Base-by-base conservation (phyloP, 208 protist genomes). In the Crithidia sp. region DNA sequence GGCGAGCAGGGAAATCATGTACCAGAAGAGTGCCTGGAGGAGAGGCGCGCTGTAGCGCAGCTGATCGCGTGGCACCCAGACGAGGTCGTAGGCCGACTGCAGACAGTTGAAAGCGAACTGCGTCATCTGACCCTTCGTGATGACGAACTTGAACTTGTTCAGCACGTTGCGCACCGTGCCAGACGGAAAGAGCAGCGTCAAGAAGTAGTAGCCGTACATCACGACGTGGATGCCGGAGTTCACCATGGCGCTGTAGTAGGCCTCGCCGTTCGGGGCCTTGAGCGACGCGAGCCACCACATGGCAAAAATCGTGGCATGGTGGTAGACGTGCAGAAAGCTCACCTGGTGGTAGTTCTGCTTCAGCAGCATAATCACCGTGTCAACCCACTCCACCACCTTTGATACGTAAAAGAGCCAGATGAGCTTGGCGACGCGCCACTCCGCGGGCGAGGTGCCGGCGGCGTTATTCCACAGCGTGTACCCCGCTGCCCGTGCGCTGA, bases 131-230 rank as follows among this genome's bases (percentile, higher is more conserved):
- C 79, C 83, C 78, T 93, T 90, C 17, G 88, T 93, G 69, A 93
- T 93, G 70, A 89, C 61, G 71, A 93, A 93, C 76, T 93, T 93
- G 65, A 90, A 87, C 53, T 77, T 81, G 77, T 79, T 85, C 50
- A 93, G 73, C 50, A 88, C 71, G 53, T 78, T 74, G 52, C 88
- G 88, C 37, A 93, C 60, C 17, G 50, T 37, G 36, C 88, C 88
- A 3, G 74, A 72, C 12, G 79, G 76, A 59, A 93, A 93, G 1
- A 91, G 52, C 16, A 88, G 69, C 5, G 89, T 92, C 17, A 88
- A 59, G 54, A 95, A 92, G 76, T 95, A 93, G 84, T 95, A 93
- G 49, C 82, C 80, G 78, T 93, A 95, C 90, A 95, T 95, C 60
- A 92, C 69, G 16, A 95, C 86, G 67, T 93, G 90, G n/a, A 95